phyloP scores from a whole-genome alignment of 768 basidiomycete species.

The Kwoniella botswanensis region DNA sequence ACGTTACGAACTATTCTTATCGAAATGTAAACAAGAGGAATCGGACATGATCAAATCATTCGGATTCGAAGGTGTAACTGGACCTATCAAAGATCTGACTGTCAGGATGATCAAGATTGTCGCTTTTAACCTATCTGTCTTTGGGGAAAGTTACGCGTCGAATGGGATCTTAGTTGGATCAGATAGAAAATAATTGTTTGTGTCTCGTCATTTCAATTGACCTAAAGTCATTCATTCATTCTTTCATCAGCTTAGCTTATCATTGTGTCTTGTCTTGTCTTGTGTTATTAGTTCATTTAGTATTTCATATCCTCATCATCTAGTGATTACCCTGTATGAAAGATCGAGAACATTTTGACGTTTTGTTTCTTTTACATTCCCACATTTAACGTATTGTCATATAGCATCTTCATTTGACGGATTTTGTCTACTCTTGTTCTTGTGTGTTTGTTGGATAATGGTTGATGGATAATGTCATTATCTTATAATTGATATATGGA shows the following conservation, averaged over 20 bases:
- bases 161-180: conserved; percentile 45
- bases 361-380: not conserved
- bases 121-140: conserved; percentile 45
- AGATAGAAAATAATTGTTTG: not conserved
- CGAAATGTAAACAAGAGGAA: conserved; percentile 14
- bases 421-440: not conserved
- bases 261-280: not conserved
- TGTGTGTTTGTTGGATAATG: not conserved
- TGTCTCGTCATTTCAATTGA: not conserved
- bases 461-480: not conserved
- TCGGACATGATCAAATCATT: conserved; percentile 11
- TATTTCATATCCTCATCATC: not conserved
- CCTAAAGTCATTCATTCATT: not conserved
- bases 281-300: not conserved
- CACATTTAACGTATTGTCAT: not conserved
- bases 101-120: conserved; percentile 38
- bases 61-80: conserved; percentile 23
- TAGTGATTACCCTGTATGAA: not conserved
- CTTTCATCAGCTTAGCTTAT: not conserved
- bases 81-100: conserved; percentile 31
- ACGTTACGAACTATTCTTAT: conserved; percentile 8
- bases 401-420: not conserved
- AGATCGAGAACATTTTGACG: no score
- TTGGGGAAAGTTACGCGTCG: conserved; percentile 35
- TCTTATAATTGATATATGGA: not conserved